Conservation (phyloP, 169 alveolate species). For the Plasmodium gallinaceum region DNA sequence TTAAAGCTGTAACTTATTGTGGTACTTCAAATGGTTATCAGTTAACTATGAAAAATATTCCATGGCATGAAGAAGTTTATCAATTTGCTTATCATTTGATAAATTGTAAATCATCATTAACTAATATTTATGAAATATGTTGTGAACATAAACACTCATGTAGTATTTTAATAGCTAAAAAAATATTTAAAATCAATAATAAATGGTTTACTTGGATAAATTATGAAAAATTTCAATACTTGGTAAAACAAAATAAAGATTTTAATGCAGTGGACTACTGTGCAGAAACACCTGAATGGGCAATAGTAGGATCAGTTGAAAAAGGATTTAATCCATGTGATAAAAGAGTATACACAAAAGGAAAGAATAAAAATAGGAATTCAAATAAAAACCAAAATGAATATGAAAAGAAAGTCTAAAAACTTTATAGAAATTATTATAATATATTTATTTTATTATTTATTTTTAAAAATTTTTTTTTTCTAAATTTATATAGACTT, state of each 20-base stretch:
- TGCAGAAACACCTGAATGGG: slow-evolving; percentile 92
- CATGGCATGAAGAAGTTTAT: slow-evolving; percentile 90
- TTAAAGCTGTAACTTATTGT: slow-evolving; percentile 92
- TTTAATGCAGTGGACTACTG: slow-evolving; percentile 88
- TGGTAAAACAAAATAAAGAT: slow-evolving; percentile 81
- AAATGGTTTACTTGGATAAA: slow-evolving; percentile 93
- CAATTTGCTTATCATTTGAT: slow-evolving; percentile 76
- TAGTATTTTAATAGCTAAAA: slow-evolving; percentile 86
- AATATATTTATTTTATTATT: background rate
- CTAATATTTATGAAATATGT: slow-evolving; percentile 87
- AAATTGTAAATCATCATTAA: slow-evolving; percentile 42
- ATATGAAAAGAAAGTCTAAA: background rate
- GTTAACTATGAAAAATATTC: slow-evolving; percentile 88
- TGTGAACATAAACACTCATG: slow-evolving; percentile 93
- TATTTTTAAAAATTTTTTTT: too few species aligned
- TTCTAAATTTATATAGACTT: too few species aligned
- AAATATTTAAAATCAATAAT: slow-evolving; percentile 83
- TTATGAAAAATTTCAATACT: slow-evolving; percentile 87
- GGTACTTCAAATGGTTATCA: slow-evolving; percentile 90
- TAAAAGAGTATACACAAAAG: slow-evolving; percentile 80
- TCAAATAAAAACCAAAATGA: background rate
- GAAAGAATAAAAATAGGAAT: slow-evolving; percentile 39
- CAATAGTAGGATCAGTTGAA: slow-evolving; percentile 88
- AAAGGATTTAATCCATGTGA: slow-evolving; percentile 91
- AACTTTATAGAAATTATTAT: background rate